Evolutionary conservation across 2,329 filamentous ascomycete genomes (phyloP).

Genomic region (Monosporascus sp.): DNA sequence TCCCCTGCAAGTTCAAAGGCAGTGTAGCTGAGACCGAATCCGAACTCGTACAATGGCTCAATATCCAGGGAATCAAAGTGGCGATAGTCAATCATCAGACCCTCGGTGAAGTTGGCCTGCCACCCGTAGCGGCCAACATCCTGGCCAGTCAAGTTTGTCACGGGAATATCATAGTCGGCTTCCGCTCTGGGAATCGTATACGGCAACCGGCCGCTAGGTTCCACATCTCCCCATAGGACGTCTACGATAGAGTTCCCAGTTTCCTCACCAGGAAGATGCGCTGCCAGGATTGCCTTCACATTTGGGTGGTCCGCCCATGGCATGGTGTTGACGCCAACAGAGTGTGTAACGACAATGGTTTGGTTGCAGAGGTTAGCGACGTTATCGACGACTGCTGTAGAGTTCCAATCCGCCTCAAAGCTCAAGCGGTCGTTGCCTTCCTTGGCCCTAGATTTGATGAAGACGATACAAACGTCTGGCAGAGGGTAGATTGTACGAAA

Average conservation of each 20-base stretch:
- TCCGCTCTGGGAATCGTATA: conserved; percentile 53
- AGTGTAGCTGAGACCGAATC: conserved; percentile 51
- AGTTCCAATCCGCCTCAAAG: conserved; percentile 51
- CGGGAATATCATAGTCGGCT: conserved; percentile 28
- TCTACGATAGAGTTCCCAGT: conserved; percentile 56
- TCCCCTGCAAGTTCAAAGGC: conserved; percentile 33
- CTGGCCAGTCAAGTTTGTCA: conserved; percentile 40
- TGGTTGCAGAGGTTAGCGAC: conserved; percentile 39
- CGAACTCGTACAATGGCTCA: conserved; percentile 48
- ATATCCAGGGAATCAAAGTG: conserved; percentile 45
- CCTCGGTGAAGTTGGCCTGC: conserved; percentile 48
- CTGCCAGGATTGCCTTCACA: conserved; percentile 56
- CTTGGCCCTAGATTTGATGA: conserved; percentile 52
- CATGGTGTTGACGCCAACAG: conserved; percentile 53
- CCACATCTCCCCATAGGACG: conserved; percentile 55
- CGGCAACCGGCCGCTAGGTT: conserved; percentile 54
- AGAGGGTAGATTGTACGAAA: conserved; percentile 33
- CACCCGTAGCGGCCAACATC: conserved; percentile 47
- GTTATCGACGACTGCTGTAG: conserved; percentile 53
- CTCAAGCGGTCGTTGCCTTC: conserved; percentile 52
- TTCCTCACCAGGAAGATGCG: conserved; percentile 57
- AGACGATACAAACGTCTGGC: conserved; percentile 55
- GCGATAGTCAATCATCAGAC: conserved; percentile 51
- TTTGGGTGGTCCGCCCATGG: conserved; percentile 43
- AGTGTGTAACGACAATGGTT: conserved; percentile 48